Percentiles rank a stretch among this genome's conserved stretches.
phyloP scores from a whole-genome alignment of 1,284 basidiomycete species.

The Meripilus lineatus region DNA sequence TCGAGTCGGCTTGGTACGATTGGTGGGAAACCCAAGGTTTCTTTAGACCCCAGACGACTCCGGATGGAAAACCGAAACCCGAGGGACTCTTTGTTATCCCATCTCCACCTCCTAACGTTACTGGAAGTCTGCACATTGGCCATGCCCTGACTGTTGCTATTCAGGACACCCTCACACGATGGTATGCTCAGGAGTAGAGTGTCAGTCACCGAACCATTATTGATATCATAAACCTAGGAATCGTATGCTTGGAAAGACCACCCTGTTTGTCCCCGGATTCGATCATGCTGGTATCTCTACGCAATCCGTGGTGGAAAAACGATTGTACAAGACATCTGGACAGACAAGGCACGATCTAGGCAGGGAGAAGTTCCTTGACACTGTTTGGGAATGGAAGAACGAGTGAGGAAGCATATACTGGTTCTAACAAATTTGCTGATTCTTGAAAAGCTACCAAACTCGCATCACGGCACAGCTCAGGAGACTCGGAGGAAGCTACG shows the following conservation, averaged over 20 bases:
- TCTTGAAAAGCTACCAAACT: slow-evolving; percentile 67
- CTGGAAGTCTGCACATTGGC: slow-evolving; percentile 94
- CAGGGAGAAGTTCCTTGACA: slow-evolving; percentile 87
- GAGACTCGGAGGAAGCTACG: slow-evolving; percentile 89
- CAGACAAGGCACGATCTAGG: slow-evolving; percentile 92
- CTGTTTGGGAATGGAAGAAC: slow-evolving; percentile 96
- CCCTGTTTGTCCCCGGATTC: slow-evolving; percentile 91
- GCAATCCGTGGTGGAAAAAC: slow-evolving; percentile 96
- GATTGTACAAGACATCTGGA: slow-evolving; percentile 81
- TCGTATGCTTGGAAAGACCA: slow-evolving; percentile 93
- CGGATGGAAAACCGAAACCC: slow-evolving; percentile 51
- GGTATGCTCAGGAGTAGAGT: slow-evolving; percentile 46
- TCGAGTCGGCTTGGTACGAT: slow-evolving; percentile 97
- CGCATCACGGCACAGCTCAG: slow-evolving; percentile 90
- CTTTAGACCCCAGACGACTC: slow-evolving; percentile 77
- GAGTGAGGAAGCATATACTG: slow-evolving; percentile 53
- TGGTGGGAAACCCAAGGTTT: slow-evolving; percentile 94
- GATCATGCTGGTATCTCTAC: slow-evolving; percentile 99
- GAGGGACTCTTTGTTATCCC: slow-evolving; percentile 86
- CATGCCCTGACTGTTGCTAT: slow-evolving; percentile 93
- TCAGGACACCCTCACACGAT: slow-evolving; percentile 86
- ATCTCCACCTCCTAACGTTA: slow-evolving; percentile 97
- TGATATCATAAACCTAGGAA: slow-evolving; percentile 52
- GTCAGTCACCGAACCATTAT: background rate
- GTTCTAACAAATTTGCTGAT: slow-evolving; percentile 18